These are phyloP conservation scores for Pythium guiyangense DNA, from an alignment of 352 stramenopile genomes.

Conservation along the genomic window DNA sequence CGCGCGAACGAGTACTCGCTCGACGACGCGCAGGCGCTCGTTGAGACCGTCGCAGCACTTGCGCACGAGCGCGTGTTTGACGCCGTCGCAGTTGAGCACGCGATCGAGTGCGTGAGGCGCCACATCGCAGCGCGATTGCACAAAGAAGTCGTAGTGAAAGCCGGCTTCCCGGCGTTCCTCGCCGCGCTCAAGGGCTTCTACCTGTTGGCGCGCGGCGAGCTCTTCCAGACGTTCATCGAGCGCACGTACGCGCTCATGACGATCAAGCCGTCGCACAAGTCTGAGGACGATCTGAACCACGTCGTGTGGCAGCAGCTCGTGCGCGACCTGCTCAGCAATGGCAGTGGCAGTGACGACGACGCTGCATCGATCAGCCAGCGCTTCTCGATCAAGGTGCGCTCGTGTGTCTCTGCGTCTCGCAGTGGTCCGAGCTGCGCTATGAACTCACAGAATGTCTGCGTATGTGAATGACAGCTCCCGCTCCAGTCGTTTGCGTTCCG, in stretches of 20 bases:
- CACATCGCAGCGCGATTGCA: slow-evolving; percentile 54
- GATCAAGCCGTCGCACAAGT: slow-evolving; percentile 37
- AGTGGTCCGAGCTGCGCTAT: neutral
- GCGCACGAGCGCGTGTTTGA: slow-evolving; percentile 39
- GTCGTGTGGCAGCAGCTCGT: slow-evolving; percentile 50
- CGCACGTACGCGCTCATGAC: slow-evolving; percentile 53
- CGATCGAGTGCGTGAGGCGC: slow-evolving; percentile 50
- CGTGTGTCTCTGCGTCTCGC: neutral
- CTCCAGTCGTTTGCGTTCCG: slow-evolving; percentile 55
- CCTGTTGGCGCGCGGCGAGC: slow-evolving; percentile 53
- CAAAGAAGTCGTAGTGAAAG: slow-evolving; percentile 60
- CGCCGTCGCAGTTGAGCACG: slow-evolving; percentile 37
- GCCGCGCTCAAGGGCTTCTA: slow-evolving; percentile 65
- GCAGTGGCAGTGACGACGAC: slow-evolving; percentile 16
- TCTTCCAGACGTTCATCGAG: slow-evolving; percentile 76
- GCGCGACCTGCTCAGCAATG: slow-evolving; percentile 32
- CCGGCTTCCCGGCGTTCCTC: slow-evolving; percentile 55
- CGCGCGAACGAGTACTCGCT: slow-evolving; percentile 41
- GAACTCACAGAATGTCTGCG: neutral
- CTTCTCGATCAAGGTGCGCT: slow-evolving; percentile 44
- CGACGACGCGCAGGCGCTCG: slow-evolving; percentile 43
- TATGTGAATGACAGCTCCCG: slow-evolving; percentile 23
- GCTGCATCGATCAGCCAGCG: slow-evolving; percentile 23
- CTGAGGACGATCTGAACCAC: slow-evolving; percentile 62
- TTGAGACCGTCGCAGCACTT: slow-evolving; percentile 29